phyloP scores from a whole-genome alignment of 2,329 filamentous ascomycete species.

The Harringtonia lauricola region DNA sequence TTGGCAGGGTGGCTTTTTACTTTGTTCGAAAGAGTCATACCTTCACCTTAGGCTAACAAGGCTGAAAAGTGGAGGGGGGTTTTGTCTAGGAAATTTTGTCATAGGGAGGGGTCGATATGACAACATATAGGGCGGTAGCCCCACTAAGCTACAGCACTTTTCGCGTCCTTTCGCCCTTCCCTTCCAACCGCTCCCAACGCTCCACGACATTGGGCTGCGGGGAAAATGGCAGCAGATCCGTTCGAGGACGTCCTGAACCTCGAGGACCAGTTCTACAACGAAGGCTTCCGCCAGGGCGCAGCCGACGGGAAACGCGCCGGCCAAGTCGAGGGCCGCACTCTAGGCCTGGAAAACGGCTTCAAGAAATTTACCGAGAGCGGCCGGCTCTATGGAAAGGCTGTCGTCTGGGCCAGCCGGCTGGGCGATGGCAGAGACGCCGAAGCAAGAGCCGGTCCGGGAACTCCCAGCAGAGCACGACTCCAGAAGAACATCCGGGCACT shows the following conservation, averaged over 20 bases:
- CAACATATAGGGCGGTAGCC: neutral
- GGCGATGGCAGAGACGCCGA: neutral
- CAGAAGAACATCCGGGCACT: slow-evolving; percentile 67
- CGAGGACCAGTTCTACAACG: slow-evolving; percentile 63
- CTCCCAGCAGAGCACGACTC: slow-evolving; percentile 38
- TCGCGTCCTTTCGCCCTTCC: no score
- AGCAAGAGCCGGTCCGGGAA: no score
- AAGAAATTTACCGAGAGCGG: slow-evolving; percentile 84
- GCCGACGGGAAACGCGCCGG: slow-evolving; percentile 69
- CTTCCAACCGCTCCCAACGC: neutral
- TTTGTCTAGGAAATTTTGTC: no score
- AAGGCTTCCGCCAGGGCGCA: slow-evolving; percentile 68
- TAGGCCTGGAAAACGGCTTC: slow-evolving; percentile 86
- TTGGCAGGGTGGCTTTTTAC: no score
- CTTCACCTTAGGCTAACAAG: neutral
- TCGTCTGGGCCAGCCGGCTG: slow-evolving; percentile 74
- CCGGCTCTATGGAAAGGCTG: slow-evolving; percentile 62
- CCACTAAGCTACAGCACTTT: neutral
- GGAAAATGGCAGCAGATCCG: slow-evolving; percentile 24
- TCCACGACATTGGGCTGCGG: neutral
- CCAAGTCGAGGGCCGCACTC: slow-evolving; percentile 75
- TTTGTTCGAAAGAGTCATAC: neutral
- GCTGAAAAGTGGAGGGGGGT: neutral
- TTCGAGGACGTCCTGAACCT: slow-evolving; percentile 49
- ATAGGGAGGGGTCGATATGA: neutral